Evolutionary conservation across 352 stramenopile genomes (phyloP).

Genomic region (Globisporangium parvum): DNA sequence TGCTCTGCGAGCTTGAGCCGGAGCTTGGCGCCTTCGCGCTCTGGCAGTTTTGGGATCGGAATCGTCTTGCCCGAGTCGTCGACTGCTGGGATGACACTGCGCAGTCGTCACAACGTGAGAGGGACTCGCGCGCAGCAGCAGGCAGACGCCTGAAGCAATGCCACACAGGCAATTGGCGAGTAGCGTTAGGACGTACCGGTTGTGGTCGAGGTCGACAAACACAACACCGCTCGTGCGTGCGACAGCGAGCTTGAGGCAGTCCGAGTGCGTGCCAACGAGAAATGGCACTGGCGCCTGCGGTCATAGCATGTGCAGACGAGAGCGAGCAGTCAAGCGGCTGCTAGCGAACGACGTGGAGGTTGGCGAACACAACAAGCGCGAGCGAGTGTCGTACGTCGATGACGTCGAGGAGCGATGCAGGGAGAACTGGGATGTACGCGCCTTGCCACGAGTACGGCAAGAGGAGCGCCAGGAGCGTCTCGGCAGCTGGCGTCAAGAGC

Average conservation of each 20-base stretch:
- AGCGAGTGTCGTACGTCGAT: slow-evolving; percentile 69
- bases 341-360: background rate
- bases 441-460: slow-evolving; percentile 95
- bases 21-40: slow-evolving; percentile 61
- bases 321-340: background rate
- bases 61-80: slow-evolving; percentile 57
- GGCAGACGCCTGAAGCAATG: background rate
- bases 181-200: slow-evolving; percentile 37
- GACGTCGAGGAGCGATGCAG: slow-evolving; percentile 89
- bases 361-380: background rate
- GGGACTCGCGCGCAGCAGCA: background rate
- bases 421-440: slow-evolving; percentile 92
- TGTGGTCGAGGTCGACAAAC: slow-evolving; percentile 93
- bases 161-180: background rate
- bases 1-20: slow-evolving; percentile 52
- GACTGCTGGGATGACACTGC: slow-evolving; percentile 65
- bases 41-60: slow-evolving; percentile 64
- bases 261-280: slow-evolving; percentile 87
- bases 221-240: slow-evolving; percentile 79
- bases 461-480: slow-evolving; percentile 88
- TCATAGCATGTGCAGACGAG: background rate
- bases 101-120: background rate
- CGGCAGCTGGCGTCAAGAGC: slow-evolving; percentile 87
- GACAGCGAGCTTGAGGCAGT: slow-evolving; percentile 62
- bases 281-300: slow-evolving; percentile 90